These are phyloP conservation scores for Pleurotus tuber-regium DNA, from an alignment of 768 basidiomycete genomes.

Conservation along the genomic window DNA sequence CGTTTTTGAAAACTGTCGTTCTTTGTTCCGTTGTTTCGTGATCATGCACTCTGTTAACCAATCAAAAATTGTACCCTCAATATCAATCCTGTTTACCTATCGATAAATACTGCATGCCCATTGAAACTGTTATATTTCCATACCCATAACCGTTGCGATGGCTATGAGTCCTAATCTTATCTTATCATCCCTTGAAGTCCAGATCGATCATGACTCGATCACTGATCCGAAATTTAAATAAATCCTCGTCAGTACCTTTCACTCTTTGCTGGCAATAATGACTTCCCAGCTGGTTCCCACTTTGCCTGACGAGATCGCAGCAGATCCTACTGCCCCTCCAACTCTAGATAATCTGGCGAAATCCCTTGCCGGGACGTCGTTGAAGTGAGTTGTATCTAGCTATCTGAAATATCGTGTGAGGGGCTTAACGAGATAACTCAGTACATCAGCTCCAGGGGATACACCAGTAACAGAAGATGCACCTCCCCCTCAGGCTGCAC, in stretches of 20 bases:
- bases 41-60: too few species aligned
- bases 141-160: too few species aligned
- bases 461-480: not conserved
- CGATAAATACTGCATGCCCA: too few species aligned
- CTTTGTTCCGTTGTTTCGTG: too few species aligned
- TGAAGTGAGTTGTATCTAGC: constrained; percentile 11
- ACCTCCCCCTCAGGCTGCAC: not conserved
- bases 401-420: not conserved
- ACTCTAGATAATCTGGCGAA: not conserved
- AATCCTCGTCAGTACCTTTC: not conserved
- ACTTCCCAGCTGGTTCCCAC: not conserved
- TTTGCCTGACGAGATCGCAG: not conserved
- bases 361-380: constrained; percentile 9
- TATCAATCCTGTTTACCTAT: too few species aligned
- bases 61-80: too few species aligned
- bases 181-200: not conserved
- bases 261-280: constrained; percentile 9
- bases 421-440: constrained; percentile 7
- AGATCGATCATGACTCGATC: constrained; percentile 6
- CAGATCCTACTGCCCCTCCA: not conserved
- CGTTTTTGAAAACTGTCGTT: too few species aligned
- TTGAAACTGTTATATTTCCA: too few species aligned
- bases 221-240: not conserved
- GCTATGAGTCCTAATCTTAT: not conserved
- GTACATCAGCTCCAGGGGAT: not conserved